Evolutionary conservation across 345 rosid species (phyloP).

Genomic region (Reutealis trisperma): DNA sequence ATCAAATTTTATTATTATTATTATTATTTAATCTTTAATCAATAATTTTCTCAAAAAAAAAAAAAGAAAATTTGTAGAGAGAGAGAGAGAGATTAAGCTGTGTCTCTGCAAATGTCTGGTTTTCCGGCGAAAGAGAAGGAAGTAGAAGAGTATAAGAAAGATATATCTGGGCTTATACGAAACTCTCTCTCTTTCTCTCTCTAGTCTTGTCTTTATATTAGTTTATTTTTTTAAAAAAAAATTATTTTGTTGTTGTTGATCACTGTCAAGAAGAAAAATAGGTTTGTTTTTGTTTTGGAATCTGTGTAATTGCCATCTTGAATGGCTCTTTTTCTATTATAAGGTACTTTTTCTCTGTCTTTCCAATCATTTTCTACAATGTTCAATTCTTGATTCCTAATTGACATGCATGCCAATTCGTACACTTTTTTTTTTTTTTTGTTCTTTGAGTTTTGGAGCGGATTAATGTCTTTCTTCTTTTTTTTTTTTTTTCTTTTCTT

Average conservation of each 20-base stretch:
- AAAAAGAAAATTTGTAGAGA: neutral
- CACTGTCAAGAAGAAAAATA: neutral
- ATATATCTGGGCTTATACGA: constrained; percentile 76
- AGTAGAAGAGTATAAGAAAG: constrained; percentile 86
- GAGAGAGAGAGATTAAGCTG: neutral
- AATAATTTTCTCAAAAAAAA: neutral
- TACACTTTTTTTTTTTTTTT: no score
- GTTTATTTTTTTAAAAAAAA: neutral
- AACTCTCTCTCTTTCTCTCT: constrained; percentile 32
- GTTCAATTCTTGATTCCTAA: no score
- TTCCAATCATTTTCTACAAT: no score
- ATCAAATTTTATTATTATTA: neutral
- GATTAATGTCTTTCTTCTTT: no score
- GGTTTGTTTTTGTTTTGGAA: no score
- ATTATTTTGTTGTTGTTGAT: neutral
- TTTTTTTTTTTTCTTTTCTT: no score
- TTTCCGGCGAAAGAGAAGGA: constrained; percentile 79
- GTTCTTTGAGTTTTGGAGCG: neutral
- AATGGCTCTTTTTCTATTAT: no score
- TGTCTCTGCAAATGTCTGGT: constrained; percentile 28
- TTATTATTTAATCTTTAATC: neutral
- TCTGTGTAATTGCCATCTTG: no score
- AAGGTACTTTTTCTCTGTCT: no score
- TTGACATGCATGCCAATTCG: no score
- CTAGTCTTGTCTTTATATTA: neutral